Conservation (phyloP, 306 rosid species). For the Pachyrhizus erosus region DNA sequence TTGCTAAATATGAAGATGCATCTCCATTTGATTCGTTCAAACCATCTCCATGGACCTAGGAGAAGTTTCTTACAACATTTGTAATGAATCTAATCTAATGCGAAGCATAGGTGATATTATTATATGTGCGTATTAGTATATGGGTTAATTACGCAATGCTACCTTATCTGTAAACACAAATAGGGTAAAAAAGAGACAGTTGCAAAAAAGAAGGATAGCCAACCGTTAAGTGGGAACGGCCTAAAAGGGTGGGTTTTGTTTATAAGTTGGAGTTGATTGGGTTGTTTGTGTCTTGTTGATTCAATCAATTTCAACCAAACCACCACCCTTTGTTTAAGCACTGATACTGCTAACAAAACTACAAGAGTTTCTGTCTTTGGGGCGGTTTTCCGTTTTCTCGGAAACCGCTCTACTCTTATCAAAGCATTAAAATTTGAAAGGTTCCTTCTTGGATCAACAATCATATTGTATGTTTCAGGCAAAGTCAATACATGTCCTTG, state of each 20-base stretch:
- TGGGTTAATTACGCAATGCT: no score
- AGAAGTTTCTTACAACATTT: background rate
- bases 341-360: background rate
- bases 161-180: background rate
- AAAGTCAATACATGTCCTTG: no score
- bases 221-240: constrained; percentile 7
- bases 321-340: background rate
- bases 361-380: constrained; percentile 22
- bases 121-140: background rate
- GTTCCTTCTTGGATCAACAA: constrained; percentile 14
- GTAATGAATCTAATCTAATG: background rate
- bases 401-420: constrained; percentile 54
- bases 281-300: background rate
- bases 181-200: background rate
- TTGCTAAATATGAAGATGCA: background rate
- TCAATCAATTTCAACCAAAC: background rate
- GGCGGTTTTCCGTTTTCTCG: constrained; percentile 61
- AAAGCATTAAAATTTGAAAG: no score
- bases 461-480: no score
- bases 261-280: background rate
- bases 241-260: constrained; percentile 1
- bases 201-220: constrained; percentile 35
- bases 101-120: background rate
- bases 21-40: background rate
- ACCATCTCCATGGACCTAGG: background rate